phyloP scores from a whole-genome alignment of 371 early-diverging fungal genomes.

The Blakeslea trispora region DNA sequence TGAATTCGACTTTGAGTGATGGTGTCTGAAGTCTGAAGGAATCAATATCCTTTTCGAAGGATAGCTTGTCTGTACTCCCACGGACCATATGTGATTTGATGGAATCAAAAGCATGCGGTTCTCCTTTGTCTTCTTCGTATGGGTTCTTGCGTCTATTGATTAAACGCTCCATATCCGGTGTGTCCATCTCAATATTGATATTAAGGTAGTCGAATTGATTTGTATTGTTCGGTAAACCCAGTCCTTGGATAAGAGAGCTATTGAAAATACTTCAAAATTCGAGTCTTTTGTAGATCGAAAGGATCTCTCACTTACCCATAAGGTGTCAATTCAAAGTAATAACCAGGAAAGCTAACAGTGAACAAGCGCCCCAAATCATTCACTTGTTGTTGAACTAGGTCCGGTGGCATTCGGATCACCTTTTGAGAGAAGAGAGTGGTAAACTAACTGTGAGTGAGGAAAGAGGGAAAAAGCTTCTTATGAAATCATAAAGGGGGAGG shows the following conservation, averaged over 20 bases:
- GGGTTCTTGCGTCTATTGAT: background rate
- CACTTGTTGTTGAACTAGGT: no score
- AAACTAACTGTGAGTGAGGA: no score
- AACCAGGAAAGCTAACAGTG: background rate
- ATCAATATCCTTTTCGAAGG: background rate
- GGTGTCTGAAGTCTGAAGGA: background rate
- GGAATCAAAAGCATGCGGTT: background rate
- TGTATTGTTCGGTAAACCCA: background rate
- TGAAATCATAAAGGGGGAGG: no score
- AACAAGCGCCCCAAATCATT: background rate
- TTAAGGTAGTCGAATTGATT: constrained; percentile 4
- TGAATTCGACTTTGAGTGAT: background rate
- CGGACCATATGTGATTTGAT: background rate
- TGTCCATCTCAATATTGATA: constrained; percentile 9
- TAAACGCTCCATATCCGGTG: constrained; percentile 12
- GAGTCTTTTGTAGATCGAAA: no score
- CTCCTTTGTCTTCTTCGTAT: background rate
- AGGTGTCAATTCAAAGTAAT: constrained; percentile 18
- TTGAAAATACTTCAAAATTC: no score
- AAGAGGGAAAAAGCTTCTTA: no score
- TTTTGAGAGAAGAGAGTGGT: no score
- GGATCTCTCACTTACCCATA: constrained; percentile 11
- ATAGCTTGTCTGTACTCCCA: background rate
- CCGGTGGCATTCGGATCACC: no score
- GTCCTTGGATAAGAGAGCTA: constrained; percentile 7